Conservation (phyloP, 2,329 filamentous ascomycete genomes). For the Hawksworthiomyces lignivorus region DNA sequence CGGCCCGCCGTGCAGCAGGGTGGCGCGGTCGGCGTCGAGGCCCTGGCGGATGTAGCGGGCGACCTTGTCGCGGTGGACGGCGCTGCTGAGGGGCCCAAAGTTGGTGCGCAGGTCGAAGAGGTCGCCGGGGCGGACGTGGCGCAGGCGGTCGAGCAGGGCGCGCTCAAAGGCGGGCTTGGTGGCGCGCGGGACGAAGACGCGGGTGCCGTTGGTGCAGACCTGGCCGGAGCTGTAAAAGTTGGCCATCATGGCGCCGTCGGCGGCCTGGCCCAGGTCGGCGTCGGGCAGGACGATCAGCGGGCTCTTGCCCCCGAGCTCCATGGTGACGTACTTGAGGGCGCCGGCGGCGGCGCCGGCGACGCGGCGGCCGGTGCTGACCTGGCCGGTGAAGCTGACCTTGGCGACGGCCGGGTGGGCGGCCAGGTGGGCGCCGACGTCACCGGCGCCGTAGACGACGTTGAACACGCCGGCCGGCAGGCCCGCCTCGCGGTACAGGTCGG, state of each 20-base stretch:
- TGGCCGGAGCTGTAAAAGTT: conserved; percentile 90
- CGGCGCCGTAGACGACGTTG: conserved; percentile 33
- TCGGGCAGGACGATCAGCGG: conserved; percentile 67
- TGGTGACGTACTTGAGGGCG: conserved; percentile 61
- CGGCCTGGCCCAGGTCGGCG: conserved; percentile 69
- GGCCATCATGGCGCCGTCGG: conserved; percentile 84
- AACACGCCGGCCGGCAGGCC: conserved; percentile 37
- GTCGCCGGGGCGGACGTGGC: conserved; percentile 62
- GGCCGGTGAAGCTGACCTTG: conserved; percentile 64
- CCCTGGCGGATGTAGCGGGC: conserved; percentile 69
- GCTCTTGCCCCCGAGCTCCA: conserved; percentile 63
- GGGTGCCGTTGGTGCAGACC: conserved; percentile 87
- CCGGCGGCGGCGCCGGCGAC: conserved; percentile 53
- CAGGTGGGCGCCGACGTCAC: conserved; percentile 19
- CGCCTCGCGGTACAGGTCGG: conserved; percentile 30
- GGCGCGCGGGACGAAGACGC: conserved; percentile 68
- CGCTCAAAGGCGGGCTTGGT: conserved; percentile 43
- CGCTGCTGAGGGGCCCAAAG: conserved; percentile 75
- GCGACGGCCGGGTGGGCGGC: conserved; percentile 31
- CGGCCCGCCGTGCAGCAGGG: conserved; percentile 62
- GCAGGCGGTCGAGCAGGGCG: conserved; percentile 59
- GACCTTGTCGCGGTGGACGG: conserved; percentile 69
- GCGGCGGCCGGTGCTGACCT: conserved; percentile 58
- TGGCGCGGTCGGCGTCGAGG: conserved; percentile 64
- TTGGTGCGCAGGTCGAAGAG: conserved; percentile 67